Conservation (phyloP, 768 basidiomycete species). For the Tylopilus rubrobrunneus region DNA sequence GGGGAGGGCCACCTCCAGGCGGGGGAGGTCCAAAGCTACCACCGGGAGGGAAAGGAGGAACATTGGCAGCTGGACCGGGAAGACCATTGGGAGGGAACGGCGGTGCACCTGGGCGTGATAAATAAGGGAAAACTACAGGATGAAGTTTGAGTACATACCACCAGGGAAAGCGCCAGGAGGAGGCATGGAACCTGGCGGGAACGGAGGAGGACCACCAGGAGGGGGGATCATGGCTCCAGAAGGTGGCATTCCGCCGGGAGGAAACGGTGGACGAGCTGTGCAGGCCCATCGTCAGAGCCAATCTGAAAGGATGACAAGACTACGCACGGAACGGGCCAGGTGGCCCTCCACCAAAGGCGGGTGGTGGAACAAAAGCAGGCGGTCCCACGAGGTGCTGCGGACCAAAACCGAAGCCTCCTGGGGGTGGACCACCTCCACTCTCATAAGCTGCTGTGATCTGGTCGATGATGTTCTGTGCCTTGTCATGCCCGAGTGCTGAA, state of each 20-base stretch:
- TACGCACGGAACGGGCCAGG: conserved; percentile 22
- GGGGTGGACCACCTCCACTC: conserved; percentile 77
- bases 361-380: conserved; percentile 48
- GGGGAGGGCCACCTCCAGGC: conserved; percentile 42
- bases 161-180: conserved; percentile 48
- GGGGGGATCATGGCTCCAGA: conserved; percentile 50
- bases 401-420: conserved; percentile 83
- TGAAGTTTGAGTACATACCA: conserved; percentile 33
- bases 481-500: conserved; percentile 86
- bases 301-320: not conserved
- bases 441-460: conserved; percentile 96
- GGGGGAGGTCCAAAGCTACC: conserved; percentile 34
- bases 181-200: conserved; percentile 58
- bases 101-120: conserved; percentile 33
- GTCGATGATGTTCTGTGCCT: conserved; percentile 97
- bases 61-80: conserved; percentile 31
- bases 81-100: conserved; percentile 48
- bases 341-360: conserved; percentile 53
- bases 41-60: conserved; percentile 30
- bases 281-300: conserved; percentile 7
- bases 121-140: not conserved
- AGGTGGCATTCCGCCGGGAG: conserved; percentile 51
- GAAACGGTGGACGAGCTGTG: conserved; percentile 65
- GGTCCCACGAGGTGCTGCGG: conserved; percentile 71
- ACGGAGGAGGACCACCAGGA: conserved; percentile 64